Evolutionary conservation across 129 eudicot genomes (phyloP), one percentile per base, ranked within the genome.

Genomic region (Flaveria trinervia): DNA sequence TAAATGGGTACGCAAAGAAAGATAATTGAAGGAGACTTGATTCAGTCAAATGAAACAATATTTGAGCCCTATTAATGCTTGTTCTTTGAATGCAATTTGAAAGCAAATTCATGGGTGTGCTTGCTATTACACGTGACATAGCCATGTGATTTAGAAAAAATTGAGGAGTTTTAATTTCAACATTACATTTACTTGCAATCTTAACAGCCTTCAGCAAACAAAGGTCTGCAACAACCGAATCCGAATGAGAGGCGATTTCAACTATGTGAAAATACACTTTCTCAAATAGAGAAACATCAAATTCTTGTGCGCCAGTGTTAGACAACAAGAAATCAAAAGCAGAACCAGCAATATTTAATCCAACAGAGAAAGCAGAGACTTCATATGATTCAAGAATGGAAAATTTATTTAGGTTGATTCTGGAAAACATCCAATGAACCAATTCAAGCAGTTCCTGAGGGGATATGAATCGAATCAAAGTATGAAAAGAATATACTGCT

Each of bases 401-500:
- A 18, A 75, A 64, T 16, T 83, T 85, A 6, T 77, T 44, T 28
- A 81, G 74, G 71, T 74, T 83, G 43, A 82, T 73, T 73, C 78
- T 81, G 61, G 86, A 79, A 23, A 95, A 82, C 75, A 89, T 81
- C 93, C 93, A 86, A 66, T 77, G 9, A 69, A 80, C 94, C 76
- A 92, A 80, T 74, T 88, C 91, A 85, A 95, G 97, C 65, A 95
- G 85, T 79, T 88, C 88, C 67, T 78, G 88, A 65, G 99, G 97
- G 77, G 94, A 85, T 65, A 89, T 78, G 80, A 88, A 95, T 13
- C 69, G 88, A 83, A 86, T 74, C 71, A 89, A 85, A 80, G 74
- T 22, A 86, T 88, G 84, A 36, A 91, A 61, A 59, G 85, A 86
- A 82, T 73, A 82, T 41, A 91, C 81, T 33, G 86, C 68, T 61